phyloP scores from a whole-genome alignment of 805 yeast species.

The Priceomyces haplophilus region DNA sequence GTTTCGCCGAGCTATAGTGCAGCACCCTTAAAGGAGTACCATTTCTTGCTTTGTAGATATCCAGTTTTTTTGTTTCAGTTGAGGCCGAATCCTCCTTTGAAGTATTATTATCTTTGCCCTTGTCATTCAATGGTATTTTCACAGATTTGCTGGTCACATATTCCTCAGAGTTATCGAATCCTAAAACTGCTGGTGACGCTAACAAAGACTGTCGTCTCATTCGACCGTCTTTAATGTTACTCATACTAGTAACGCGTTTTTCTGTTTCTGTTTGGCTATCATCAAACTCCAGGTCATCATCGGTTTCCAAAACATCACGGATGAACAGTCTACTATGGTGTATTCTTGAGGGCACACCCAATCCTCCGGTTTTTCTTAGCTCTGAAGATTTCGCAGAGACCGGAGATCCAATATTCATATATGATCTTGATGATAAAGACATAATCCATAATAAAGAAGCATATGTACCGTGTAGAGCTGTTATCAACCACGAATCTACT shows the following conservation, averaged over 20 bases:
- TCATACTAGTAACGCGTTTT: constrained; percentile 8
- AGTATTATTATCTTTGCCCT: background rate
- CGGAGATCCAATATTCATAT: background rate
- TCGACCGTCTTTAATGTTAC: background rate
- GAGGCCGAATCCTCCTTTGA: background rate
- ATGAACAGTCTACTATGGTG: background rate
- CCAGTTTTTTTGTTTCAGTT: constrained; percentile 3
- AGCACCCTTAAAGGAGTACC: constrained; percentile 19
- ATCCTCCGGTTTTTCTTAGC: background rate
- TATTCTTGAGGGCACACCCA: constrained; percentile 2
- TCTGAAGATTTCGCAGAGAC: background rate
- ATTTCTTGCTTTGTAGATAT: constrained; percentile 13
- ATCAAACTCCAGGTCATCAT: constrained; percentile 28
- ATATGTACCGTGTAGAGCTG: background rate
- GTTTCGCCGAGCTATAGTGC: constrained; percentile 7
- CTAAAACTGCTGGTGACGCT: background rate
- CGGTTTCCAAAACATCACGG: constrained; percentile 4
- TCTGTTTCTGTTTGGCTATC: constrained; percentile 31
- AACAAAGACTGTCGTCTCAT: background rate
- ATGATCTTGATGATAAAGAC: constrained; percentile 1
- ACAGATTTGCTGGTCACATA: constrained; percentile 6
- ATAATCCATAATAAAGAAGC: background rate
- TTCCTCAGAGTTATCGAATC: background rate
- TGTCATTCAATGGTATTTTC: constrained; percentile 13
- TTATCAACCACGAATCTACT: no score